Conservation (phyloP, 495 filamentous ascomycete genomes). For the Penicillium canescens region DNA sequence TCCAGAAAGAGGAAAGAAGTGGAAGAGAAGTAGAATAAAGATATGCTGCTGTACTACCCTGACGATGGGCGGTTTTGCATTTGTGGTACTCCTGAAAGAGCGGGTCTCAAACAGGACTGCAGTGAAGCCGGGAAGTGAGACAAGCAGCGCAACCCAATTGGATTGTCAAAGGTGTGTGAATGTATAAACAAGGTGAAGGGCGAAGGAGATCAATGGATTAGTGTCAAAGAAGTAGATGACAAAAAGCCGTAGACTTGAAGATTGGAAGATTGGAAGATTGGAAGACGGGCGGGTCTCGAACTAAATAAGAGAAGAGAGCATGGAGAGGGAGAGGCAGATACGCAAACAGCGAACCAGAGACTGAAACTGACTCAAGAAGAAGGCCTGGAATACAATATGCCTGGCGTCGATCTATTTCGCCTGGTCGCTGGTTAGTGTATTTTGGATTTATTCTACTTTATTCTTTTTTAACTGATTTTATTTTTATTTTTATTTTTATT, state of each 20-base stretch:
- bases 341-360: constrained; percentile 23
- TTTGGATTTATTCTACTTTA: neutral
- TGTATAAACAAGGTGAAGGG: neutral
- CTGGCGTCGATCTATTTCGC: constrained; percentile 15
- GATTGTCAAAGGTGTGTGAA: neutral
- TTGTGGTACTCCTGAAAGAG: constrained; percentile 14
- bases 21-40: constrained; percentile 19
- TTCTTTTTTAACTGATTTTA: constrained; percentile 4
- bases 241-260: neutral
- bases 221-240: constrained; percentile 6
- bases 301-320: constrained; percentile 3
- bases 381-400: constrained; percentile 14
- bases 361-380: constrained; percentile 28
- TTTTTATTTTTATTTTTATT: constrained; percentile 10
- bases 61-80: constrained; percentile 9
- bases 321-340: neutral
- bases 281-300: constrained; percentile 3
- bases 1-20: constrained; percentile 26
- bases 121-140: constrained; percentile 11
- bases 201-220: neutral
- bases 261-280: neutral
- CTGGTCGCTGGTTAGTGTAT: constrained; percentile 8
- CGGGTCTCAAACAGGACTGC: constrained; percentile 15
- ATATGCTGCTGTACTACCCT: constrained; percentile 14
- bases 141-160: constrained; percentile 14